Conservation (phyloP, 2,329 filamentous ascomycete species). For the Pyrenophora graminea region DNA sequence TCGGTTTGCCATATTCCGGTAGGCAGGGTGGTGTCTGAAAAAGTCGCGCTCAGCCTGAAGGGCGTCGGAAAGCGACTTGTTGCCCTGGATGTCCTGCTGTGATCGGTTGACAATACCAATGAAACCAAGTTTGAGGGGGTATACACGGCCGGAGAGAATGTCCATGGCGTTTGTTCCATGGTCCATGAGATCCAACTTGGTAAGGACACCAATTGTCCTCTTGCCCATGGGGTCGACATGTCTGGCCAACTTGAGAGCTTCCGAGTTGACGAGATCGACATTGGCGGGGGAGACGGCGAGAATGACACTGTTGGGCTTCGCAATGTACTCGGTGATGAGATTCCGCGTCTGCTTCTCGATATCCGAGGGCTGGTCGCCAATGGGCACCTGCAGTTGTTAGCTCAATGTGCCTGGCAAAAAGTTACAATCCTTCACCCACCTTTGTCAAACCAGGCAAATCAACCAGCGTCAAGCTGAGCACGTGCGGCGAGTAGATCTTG, state of each 20-base stretch:
- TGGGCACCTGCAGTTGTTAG: constrained; percentile 71
- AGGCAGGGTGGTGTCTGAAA: constrained; percentile 95
- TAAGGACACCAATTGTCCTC: constrained; percentile 94
- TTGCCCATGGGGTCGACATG: constrained; percentile 95
- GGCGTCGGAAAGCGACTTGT: constrained; percentile 92
- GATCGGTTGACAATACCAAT: constrained; percentile 98
- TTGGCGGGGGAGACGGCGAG: constrained; percentile 96
- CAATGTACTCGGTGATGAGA: constrained; percentile 96
- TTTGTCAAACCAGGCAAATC: constrained; percentile 96
- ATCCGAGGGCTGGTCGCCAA: constrained; percentile 94
- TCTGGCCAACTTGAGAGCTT: constrained; percentile 92
- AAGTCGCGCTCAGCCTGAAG: constrained; percentile 90
- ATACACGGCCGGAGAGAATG: constrained; percentile 95
- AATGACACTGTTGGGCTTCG: constrained; percentile 97
- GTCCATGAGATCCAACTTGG: constrained; percentile 97
- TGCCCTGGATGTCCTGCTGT: constrained; percentile 95
- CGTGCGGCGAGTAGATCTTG: constrained; percentile 96
- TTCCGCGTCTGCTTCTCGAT: constrained; percentile 99
- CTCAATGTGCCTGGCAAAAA: constrained; percentile 8
- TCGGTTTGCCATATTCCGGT: constrained; percentile 90
- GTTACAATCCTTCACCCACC: constrained; percentile 51
- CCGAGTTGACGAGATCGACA: constrained; percentile 97
- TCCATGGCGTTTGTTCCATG: constrained; percentile 97
- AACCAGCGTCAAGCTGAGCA: constrained; percentile 93
- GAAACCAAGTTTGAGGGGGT: constrained; percentile 94